phyloP scores from a whole-genome alignment of 2,329 filamentous ascomycete genomes.

The Penicillium polonicum region DNA sequence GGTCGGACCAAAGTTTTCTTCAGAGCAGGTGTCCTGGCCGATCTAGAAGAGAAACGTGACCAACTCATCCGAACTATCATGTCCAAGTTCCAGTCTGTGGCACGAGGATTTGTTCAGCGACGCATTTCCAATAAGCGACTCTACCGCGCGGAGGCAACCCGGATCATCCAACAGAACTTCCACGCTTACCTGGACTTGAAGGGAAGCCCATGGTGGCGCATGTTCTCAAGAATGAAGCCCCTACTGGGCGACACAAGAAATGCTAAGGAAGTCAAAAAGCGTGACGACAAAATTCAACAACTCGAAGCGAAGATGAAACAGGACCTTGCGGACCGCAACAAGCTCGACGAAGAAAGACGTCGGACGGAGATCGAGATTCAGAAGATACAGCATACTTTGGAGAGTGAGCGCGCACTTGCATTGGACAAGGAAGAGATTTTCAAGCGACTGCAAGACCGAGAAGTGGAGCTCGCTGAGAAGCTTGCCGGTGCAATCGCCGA shows the following conservation, averaged over 20 bases:
- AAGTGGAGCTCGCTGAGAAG: slow-evolving; percentile 89
- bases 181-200: slow-evolving; percentile 86
- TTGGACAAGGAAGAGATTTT: slow-evolving; percentile 99
- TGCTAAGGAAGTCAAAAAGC: slow-evolving; percentile 88
- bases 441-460: slow-evolving; percentile 88
- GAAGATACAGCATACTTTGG: slow-evolving; percentile 86
- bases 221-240: slow-evolving; percentile 93
- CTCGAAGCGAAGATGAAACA: slow-evolving; percentile 79
- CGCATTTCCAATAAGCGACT: slow-evolving; percentile 88
- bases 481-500: slow-evolving; percentile 88
- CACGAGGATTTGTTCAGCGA: slow-evolving; percentile 84
- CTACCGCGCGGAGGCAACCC: slow-evolving; percentile 89
- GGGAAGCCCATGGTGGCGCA: slow-evolving; percentile 94
- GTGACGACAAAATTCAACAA: slow-evolving; percentile 88
- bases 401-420: slow-evolving; percentile 92
- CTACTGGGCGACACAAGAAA: slow-evolving; percentile 88
- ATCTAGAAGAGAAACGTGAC: slow-evolving; percentile 94
- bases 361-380: slow-evolving; percentile 84
- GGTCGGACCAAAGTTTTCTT: slow-evolving; percentile 98
- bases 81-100: slow-evolving; percentile 86
- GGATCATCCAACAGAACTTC: slow-evolving; percentile 93
- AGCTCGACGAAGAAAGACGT: slow-evolving; percentile 85
- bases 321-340: slow-evolving; percentile 71
- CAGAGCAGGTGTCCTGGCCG: slow-evolving; percentile 89
- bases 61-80: slow-evolving; percentile 91